phyloP scores from a whole-genome alignment of 2,329 filamentous ascomycete species.

The Orbilia javanica region DNA sequence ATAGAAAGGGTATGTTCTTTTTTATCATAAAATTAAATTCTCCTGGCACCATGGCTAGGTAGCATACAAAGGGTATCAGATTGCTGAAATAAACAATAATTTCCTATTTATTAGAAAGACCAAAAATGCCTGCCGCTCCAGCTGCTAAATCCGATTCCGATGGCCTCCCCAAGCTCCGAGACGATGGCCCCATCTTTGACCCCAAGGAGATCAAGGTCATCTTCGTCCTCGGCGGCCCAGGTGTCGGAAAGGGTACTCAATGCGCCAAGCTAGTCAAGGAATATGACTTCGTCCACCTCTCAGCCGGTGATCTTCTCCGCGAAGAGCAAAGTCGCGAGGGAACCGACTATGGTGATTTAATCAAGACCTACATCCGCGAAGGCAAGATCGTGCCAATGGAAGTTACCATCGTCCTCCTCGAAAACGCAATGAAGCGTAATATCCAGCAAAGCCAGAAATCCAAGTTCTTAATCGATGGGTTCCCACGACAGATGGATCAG shows the following conservation, averaged over 20 bases:
- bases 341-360: conserved; percentile 90
- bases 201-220: conserved; percentile 85
- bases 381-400: conserved; percentile 97
- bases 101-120: conserved; percentile 16
- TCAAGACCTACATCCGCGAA: conserved; percentile 92
- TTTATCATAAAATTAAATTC: background rate
- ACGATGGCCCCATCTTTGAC: conserved; percentile 73
- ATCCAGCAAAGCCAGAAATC: conserved; percentile 71
- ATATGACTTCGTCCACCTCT: conserved; percentile 93
- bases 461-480: conserved; percentile 81
- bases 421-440: conserved; percentile 87
- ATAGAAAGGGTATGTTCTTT: conserved; percentile 68
- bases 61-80: no score
- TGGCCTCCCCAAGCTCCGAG: conserved; percentile 55
- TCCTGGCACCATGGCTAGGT: no score
- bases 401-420: conserved; percentile 90
- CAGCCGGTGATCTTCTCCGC: conserved; percentile 90
- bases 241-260: conserved; percentile 96
- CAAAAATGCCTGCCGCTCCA: conserved; percentile 41
- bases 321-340: conserved; percentile 90
- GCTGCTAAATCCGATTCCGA: conserved; percentile 64
- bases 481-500: conserved; percentile 97
- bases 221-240: conserved; percentile 95
- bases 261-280: conserved; percentile 87
- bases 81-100: background rate